A percentile compares a stretch with the other conserved stretches of the same genome.
Evolutionary conservation across 805 yeast genomes (phyloP).

Genomic region (Starmerella scarabaei): DNA sequence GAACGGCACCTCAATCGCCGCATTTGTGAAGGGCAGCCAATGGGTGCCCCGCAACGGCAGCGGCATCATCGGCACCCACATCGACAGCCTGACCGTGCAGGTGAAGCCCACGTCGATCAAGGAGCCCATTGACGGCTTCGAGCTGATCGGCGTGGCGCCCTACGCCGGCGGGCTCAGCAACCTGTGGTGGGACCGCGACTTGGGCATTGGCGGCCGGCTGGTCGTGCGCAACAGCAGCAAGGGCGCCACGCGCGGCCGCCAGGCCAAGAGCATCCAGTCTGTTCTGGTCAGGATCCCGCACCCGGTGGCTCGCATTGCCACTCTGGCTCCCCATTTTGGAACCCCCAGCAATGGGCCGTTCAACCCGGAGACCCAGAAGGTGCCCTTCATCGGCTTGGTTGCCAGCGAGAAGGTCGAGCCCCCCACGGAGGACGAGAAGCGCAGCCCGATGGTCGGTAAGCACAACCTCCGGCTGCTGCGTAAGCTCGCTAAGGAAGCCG

Average conservation of each 20-base stretch:
- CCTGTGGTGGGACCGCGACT: constrained; percentile 72
- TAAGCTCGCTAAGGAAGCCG: constrained; percentile 50
- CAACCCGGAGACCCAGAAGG: constrained; percentile 66
- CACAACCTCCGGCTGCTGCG: constrained; percentile 59
- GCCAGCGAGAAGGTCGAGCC: constrained; percentile 23
- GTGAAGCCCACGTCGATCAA: constrained; percentile 63
- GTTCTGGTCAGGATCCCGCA: constrained; percentile 30
- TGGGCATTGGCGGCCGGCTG: constrained; percentile 72
- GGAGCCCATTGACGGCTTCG: constrained; percentile 54
- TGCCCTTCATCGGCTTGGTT: constrained; percentile 61
- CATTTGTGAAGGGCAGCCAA: constrained; percentile 53
- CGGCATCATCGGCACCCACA: constrained; percentile 62
- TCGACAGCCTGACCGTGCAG: constrained; percentile 55
- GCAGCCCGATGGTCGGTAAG: constrained; percentile 54
- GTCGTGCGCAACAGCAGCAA: constrained; percentile 34
- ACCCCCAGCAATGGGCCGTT: constrained; percentile 53
- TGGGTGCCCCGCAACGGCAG: constrained; percentile 54
- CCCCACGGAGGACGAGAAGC: constrained; percentile 47
- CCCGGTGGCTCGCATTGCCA: constrained; percentile 62
- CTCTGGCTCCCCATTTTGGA: constrained; percentile 83
- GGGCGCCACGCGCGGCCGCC: neutral
- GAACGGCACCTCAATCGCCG: constrained; percentile 54
- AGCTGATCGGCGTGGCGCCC: constrained; percentile 69
- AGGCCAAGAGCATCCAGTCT: constrained; percentile 19
- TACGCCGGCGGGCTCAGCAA: constrained; percentile 49